Evolutionary conservation across 2,329 filamentous ascomycete genomes (phyloP), one percentile per base, ranked within the genome.

Genomic region (Fulvia fulva): DNA sequence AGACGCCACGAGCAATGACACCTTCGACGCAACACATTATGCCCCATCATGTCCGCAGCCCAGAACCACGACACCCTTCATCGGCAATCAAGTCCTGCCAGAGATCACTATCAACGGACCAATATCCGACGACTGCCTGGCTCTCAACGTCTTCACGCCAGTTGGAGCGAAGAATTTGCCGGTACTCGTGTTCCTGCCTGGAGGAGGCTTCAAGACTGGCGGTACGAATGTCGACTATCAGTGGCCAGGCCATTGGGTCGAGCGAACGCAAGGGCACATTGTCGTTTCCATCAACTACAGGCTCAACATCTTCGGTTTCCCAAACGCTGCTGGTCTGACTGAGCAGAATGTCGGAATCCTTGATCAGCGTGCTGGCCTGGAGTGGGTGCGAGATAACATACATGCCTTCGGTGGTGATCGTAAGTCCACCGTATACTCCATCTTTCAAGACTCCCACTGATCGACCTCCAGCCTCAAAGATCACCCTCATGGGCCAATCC

Each of bases 371-470:
- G 63, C 77, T 16, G 80, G 78, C 0, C 65, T 83, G 0, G 77
- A 83, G 67, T 84, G 81, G 81, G 69, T 81, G 0, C 72, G 72
- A 3, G 72, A 77, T 45, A 82, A 83, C 63, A 78, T 83, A 22
- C 74, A 65, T 9, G 68, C 70, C 0, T 84, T 84, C 61, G 80
- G 80, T 21, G 82, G 82, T n/a, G 78, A 69, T 30, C 57, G 66
- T 0, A 44, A 46, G 2, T 41, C 16, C 14, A 3, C 19, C 14
- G 2, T 5, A 19, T 41, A 7, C 8, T 7, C 4, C n/a, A 2
- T 16, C 16, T 41, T 3, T 41, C 14, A 19, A 41, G n/a, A n/a
- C n/a, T n/a, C 19, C 16, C 37, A 41, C 37, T 41, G 16, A 41
- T 8, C 37, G 14, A 16, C 7, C 19, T 19, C 7, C 3, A 41